A percentile compares a stretch with the other conserved stretches of the same genome.
Evolutionary conservation across 305 asterid genomes (phyloP).

Genomic region (Solanum aculeatissimum): DNA sequence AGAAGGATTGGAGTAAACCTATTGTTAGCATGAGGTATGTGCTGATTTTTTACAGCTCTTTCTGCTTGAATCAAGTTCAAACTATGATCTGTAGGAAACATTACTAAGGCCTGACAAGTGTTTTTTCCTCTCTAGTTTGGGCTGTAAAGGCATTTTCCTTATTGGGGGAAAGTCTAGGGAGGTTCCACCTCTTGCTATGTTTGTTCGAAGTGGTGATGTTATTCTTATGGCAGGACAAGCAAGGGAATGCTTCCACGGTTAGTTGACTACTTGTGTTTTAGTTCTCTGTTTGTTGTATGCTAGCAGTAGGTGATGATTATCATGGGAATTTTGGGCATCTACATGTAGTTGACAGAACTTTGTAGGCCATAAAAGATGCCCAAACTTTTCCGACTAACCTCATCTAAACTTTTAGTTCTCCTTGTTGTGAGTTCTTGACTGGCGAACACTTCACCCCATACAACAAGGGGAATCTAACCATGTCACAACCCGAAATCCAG

Average conservation of each 20-base stretch:
- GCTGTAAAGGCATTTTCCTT: constrained; percentile 93
- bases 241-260: constrained; percentile 94
- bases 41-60: neutral
- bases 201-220: constrained; percentile 84
- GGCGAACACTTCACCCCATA: too few relatives aligned
- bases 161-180: constrained; percentile 91
- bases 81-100: neutral
- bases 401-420: too few relatives aligned
- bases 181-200: constrained; percentile 67
- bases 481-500: too few relatives aligned
- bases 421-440: too few relatives aligned
- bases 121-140: constrained; percentile 43
- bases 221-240: constrained; percentile 94
- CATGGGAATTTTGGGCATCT: neutral
- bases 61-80: neutral
- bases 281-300: neutral
- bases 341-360: neutral
- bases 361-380: neutral
- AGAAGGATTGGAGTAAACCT: constrained; percentile 96
- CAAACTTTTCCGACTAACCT: too few relatives aligned
- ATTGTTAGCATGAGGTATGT: constrained; percentile 91
- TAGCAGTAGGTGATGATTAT: neutral
- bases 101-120: neutral
- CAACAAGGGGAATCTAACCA: too few relatives aligned
- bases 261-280: neutral